Evolutionary conservation across 768 basidiomycete genomes (phyloP), one percentile per base, ranked within the genome.

Genomic region (Rhizopogon sp.): DNA sequence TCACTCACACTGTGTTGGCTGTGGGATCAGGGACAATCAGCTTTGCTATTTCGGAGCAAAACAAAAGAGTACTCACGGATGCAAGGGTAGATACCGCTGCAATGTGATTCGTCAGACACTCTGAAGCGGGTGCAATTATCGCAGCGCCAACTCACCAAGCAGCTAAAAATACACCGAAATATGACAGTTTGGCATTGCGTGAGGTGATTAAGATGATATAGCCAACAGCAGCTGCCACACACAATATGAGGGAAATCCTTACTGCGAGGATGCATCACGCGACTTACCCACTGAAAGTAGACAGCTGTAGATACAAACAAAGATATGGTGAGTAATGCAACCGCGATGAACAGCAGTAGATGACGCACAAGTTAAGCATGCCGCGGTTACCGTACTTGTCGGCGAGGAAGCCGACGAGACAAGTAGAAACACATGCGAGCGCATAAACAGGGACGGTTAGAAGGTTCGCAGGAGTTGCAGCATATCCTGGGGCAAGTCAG

Each of bases 391-490:
- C 81, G 56, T 76, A 74, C 49, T 79, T 74, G 64, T 90, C 88
- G 1, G 86, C 86, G 8, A 74, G 46, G 65, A 76, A 86, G 6
- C 86, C 87, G 33, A 88, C 81, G 0, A 68, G 51, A 62, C 83
- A 87, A 4, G 89, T 90, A 39, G 82, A 66, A 22, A 84, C 71
- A 59, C 86, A 84, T 10, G 89, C 90, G 43, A 82, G 76, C 7
- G 75, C 76, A 62, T 90, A 92, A 39, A 90, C 86, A 0, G 89
- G 90, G 4, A 90, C 87, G 3, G 86, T 88, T 52, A 91, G 68
- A 41, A 91, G 73, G 66, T 91, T 90, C 7, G 90, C 88, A 0
- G 77, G 76, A 0, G 87, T 88, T 3, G 87, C 85, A n/a, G 71
- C 70, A 66, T 75, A 90, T 7, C 87, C 86, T 81, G 53, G 53